phyloP scores from a whole-genome alignment of 441 rosid species.

The Eutrema salsugineum region DNA sequence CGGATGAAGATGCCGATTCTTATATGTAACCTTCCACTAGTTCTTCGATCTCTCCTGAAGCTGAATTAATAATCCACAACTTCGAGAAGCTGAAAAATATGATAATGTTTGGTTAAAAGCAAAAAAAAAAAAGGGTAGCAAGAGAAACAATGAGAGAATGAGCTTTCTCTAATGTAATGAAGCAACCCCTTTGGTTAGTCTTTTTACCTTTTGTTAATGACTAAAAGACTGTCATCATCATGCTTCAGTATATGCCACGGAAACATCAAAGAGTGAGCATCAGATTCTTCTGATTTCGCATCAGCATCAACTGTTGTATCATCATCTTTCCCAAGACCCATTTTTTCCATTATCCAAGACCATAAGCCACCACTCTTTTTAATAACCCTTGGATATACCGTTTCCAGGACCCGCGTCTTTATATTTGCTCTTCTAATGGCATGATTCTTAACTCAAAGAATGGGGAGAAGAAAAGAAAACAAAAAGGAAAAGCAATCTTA shows the following conservation, averaged over 20 bases:
- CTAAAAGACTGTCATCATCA: slow-evolving; percentile 43
- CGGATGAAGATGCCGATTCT: neutral
- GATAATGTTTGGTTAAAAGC: neutral
- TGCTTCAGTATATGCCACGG: slow-evolving; percentile 91
- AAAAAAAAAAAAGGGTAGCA: neutral
- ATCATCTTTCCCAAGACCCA: slow-evolving; percentile 50
- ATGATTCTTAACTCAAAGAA: slow-evolving; percentile 57
- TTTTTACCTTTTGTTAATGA: slow-evolving; percentile 62
- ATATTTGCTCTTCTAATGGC: slow-evolving; percentile 92
- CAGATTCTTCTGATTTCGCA: slow-evolving; percentile 47
- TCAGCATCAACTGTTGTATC: slow-evolving; percentile 33
- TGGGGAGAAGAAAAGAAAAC: slow-evolving; percentile 19
- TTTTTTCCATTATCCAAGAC: slow-evolving; percentile 65
- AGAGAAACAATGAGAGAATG: neutral
- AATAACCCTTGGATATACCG: slow-evolving; percentile 64
- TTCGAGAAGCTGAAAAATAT: slow-evolving; percentile 61
- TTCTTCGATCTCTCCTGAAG: slow-evolving; percentile 69
- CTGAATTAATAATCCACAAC: slow-evolving; percentile 68
- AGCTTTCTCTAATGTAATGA: neutral
- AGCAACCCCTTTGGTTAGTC: neutral
- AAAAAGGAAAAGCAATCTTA: slow-evolving; percentile 4
- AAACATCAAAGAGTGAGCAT: slow-evolving; percentile 44
- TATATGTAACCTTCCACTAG: slow-evolving; percentile 58
- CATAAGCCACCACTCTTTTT: slow-evolving; percentile 46
- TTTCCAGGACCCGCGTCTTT: slow-evolving; percentile 76